Evolutionary conservation across 2,329 filamentous ascomycete genomes (phyloP), one percentile per base, ranked within the genome.

Genomic region (Paracoccidioides lutzii): DNA sequence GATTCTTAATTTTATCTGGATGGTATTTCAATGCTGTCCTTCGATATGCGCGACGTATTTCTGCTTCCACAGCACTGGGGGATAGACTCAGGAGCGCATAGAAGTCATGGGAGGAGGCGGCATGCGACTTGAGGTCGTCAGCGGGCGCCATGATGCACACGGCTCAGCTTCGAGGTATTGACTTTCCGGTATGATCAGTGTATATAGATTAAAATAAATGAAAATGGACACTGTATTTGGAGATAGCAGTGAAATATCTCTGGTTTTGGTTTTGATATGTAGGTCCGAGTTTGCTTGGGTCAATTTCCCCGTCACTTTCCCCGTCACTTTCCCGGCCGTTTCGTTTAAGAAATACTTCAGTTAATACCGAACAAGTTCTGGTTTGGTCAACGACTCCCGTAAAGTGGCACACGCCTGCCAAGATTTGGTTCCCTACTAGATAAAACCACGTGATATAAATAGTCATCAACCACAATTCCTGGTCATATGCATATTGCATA

Each of bases 1-100:
- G 75, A 53, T 81, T 82, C 60, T 84, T 81, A 55, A 90, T 84
- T 73, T 96, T 95, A 78, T 97, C 91, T 0, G 91, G 91, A 70
- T 97, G 91, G 75, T 90, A 89, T 66, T 88, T 89, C n/a, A 95
- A 77, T 3, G 89, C 89, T 35, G 85, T 84, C 64, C 88, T 87
- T 57, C 89, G 82, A 77, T 91, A 96, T 46, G 88, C 89, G 62
- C 86, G 83, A 60, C 88, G 84, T 64, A 95, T 85, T 59, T 90
- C 85, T n/a, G 81, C 74, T 55, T 85, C 84, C 22, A 78, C 73
- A 0, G 84, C 81, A 15, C 83, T 78, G 22, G 82, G 76, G 55
- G 82, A 75, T 52, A 93, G 76, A 55, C 79, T 80, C 14, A 95
- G 80, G 32, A 95, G 78, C 32, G 80, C 81, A 74, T 93, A 95